These are phyloP conservation scores for Globisporangium paddicum DNA, from an alignment of 352 stramenopile species.

Conservation along the genomic window DNA sequence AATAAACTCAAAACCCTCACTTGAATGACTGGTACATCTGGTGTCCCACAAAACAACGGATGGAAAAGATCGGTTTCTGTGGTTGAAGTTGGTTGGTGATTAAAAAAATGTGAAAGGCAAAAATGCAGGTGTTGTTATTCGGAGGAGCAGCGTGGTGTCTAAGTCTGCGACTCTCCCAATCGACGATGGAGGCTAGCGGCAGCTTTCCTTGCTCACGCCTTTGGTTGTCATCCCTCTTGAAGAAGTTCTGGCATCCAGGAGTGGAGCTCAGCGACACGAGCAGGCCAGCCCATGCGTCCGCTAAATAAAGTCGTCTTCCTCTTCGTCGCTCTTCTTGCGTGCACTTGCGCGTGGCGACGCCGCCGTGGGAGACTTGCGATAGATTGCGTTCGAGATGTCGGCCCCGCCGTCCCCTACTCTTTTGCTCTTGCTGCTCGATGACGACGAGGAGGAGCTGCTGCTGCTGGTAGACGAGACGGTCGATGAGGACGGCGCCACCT, in stretches of 20 bases:
- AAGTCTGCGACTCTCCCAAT: conserved; percentile 6
- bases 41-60: too few species aligned
- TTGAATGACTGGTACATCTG: too few species aligned
- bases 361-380: conserved; percentile 26
- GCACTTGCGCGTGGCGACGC: conserved; percentile 16
- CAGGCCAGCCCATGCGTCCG: background rate
- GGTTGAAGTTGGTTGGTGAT: background rate
- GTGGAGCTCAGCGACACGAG: background rate
- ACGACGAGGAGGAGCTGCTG: conserved; percentile 4
- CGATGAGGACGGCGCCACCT: conserved; percentile 22
- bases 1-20: too few species aligned
- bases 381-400: conserved; percentile 40
- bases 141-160: background rate
- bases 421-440: conserved; percentile 11
- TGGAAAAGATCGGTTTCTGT: too few species aligned
- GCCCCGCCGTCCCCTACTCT: conserved; percentile 15
- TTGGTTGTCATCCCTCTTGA: background rate
- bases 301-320: conserved; percentile 79
- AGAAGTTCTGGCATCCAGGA: background rate
- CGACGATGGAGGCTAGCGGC: background rate
- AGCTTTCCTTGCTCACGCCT: background rate
- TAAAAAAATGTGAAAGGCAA: background rate
- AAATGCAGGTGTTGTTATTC: background rate
- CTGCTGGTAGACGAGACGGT: conserved; percentile 17
- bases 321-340: conserved; percentile 35